A percentile compares a stretch with the other conserved stretches of the same genome.
Conservation (phyloP, 306 rosid species). For the Malus sieversii region DNA sequence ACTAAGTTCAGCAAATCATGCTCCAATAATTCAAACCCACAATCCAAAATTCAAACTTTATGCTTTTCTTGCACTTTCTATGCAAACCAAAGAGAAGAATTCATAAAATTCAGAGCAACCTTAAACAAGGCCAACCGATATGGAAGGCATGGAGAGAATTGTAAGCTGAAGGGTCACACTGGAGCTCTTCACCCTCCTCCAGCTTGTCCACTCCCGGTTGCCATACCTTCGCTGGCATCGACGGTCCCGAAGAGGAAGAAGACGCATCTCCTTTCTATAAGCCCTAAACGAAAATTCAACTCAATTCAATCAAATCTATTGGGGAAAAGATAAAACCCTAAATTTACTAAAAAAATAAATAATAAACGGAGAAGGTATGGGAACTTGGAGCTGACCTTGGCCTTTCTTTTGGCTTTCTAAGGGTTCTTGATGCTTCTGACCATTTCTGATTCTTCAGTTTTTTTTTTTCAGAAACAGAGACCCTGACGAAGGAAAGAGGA, state of each 20-base stretch:
- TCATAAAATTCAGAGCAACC: conserved; percentile 28
- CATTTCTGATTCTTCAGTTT: conserved; percentile 13
- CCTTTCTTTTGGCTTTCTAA: conserved; percentile 71
- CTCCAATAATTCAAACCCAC: neutral
- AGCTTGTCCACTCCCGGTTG: conserved; percentile 93
- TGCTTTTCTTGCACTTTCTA: neutral
- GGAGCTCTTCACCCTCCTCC: conserved; percentile 97
- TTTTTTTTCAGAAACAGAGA: neutral
- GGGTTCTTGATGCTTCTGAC: conserved; percentile 58
- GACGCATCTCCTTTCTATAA: conserved; percentile 56
- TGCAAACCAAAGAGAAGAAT: neutral
- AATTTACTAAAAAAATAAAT: neutral
- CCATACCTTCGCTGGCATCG: conserved; percentile 60
- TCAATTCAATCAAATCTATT: conserved; percentile 1
- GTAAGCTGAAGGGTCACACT: conserved; percentile 88
- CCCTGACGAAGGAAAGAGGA: neutral
- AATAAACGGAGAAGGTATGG: neutral
- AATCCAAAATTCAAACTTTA: conserved; percentile 1
- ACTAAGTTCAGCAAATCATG: neutral
- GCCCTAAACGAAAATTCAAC: conserved; percentile 18
- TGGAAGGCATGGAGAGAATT: conserved; percentile 86
- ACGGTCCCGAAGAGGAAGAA: conserved; percentile 50
- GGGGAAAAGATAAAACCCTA: conserved; percentile 7
- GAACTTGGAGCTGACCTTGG: conserved; percentile 36
- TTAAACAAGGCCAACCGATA: conserved; percentile 88